Base-by-base conservation (phyloP, 345 rosid genomes). In the Corchorus capsularis region DNA sequence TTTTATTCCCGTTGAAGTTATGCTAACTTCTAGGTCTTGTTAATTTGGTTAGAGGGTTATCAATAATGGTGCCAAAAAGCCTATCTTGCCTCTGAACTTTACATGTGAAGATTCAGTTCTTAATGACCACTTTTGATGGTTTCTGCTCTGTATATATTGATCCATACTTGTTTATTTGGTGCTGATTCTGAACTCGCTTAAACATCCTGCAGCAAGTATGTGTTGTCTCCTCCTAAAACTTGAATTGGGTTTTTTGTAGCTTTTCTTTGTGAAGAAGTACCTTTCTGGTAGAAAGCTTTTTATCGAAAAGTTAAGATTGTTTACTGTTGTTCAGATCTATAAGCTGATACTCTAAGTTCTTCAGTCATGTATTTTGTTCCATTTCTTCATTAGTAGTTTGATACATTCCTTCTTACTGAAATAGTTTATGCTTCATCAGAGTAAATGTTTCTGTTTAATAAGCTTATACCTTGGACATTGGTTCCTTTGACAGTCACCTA, bases 401-500 rank as follows among this genome's bases (percentile, higher is more conserved):
- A 62, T 53, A 55, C 55, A 4, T 59, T 32, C 65, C 3, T 35
- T 75, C 3, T 10, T 37, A 39, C 75, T 34, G 27, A 52, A 77
- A 17, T 56, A 17, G 55, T 65, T 34, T 9, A 27, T 53, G 69
- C 66, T 41, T 67, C 6, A 20, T 69, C 11, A 34, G 27, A 47
- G 20, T 75, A 27, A 49, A 22, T 4, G 10, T 5, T 17, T 12
- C 34, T 69, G 8, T 52, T 69, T 63, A 8, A 16, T 74, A 79
- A 70, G 46, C 63, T 74, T 47, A 74, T 69, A 70, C 27, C 27
- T 49, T 17, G 32, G 64, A 69, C 45, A 64, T 37, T 67, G 78
- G 63, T 62, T 72, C 45, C 16, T 73, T 61, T 60, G 64, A 77
- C 85, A 93, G 98, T 87, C 87, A 57, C 78, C 72, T 47, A 47